Percentiles rank a stretch among this genome's conserved stretches.
phyloP scores from a whole-genome alignment of 495 filamentous ascomycete genomes.

The Pyrenula aspistea region DNA sequence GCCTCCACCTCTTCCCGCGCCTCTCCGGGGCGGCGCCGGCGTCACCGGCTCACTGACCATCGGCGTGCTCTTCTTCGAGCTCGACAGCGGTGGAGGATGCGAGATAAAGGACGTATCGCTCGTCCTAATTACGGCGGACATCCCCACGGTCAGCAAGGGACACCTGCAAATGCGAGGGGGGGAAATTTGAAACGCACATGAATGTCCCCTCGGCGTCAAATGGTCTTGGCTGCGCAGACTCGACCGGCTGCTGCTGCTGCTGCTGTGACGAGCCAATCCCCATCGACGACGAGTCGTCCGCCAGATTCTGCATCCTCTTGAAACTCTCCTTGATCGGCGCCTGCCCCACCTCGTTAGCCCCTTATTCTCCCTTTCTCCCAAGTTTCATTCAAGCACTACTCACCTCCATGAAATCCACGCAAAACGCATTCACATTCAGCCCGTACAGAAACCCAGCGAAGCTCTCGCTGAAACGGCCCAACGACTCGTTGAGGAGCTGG shows the following conservation, averaged over 20 bases:
- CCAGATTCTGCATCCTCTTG: neutral
- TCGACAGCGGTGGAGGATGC: conserved; percentile 53
- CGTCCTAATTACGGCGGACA: conserved; percentile 61
- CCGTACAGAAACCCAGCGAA: conserved; percentile 94
- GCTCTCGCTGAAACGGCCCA: conserved; percentile 89
- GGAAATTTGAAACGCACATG: conserved; percentile 44
- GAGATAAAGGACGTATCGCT: conserved; percentile 93
- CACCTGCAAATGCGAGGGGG: neutral
- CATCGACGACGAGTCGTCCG: neutral
- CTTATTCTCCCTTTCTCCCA: neutral
- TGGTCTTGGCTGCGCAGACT: conserved; percentile 15
- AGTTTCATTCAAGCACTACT: too few relatives aligned
- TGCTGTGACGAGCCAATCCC: conserved; percentile 14
- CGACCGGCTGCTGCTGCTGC: conserved; percentile 22
- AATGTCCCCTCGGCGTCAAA: conserved; percentile 71
- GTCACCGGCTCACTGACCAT: conserved; percentile 32
- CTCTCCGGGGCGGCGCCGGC: conserved; percentile 21
- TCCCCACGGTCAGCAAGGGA: conserved; percentile 10
- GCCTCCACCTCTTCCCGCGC: conserved; percentile 22
- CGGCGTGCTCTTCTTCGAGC: conserved; percentile 41
- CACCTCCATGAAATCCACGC: conserved; percentile 95
- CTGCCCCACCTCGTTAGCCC: conserved; percentile 9
- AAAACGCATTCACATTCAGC: conserved; percentile 97
- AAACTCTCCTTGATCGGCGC: conserved; percentile 30
- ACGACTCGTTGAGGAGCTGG: conserved; percentile 91